These are phyloP conservation scores for Phytophthora megakarya DNA, from an alignment of 352 stramenopile species.

Conservation along the genomic window DNA sequence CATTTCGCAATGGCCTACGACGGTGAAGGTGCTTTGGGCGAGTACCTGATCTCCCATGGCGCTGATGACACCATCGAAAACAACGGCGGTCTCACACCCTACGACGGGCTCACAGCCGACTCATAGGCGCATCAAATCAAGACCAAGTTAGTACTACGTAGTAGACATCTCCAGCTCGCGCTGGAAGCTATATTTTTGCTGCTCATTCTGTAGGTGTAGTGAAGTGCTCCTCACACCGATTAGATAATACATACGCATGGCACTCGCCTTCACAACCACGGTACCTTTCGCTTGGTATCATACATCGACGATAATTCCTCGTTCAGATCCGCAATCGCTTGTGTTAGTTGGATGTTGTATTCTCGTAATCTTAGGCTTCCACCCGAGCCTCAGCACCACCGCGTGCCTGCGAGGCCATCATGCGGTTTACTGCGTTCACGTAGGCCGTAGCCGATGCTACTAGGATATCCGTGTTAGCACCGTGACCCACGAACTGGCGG, in stretches of 20 bases:
- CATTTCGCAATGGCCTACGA: slow-evolving; percentile 96
- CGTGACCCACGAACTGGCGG: slow-evolving; percentile 89
- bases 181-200: slow-evolving; percentile 32
- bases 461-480: slow-evolving; percentile 90
- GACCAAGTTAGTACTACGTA: no score
- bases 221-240: slow-evolving; percentile 27
- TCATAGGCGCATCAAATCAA: no score
- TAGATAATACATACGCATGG: slow-evolving; percentile 43
- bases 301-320: slow-evolving; percentile 11
- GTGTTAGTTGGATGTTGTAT: slow-evolving; percentile 34
- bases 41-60: slow-evolving; percentile 93
- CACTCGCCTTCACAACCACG: slow-evolving; percentile 13
- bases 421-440: slow-evolving; percentile 87
- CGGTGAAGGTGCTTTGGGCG: slow-evolving; percentile 82
- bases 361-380: slow-evolving; percentile 42
- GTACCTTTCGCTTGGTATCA: slow-evolving; percentile 9
- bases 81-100: slow-evolving; percentile 90
- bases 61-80: slow-evolving; percentile 95
- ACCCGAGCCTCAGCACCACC: slow-evolving; percentile 36
- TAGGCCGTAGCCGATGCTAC: slow-evolving; percentile 89
- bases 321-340: slow-evolving; percentile 8
- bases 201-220: slow-evolving; percentile 28
- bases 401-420: slow-evolving; percentile 75
- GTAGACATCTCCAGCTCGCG: slow-evolving; percentile 29
- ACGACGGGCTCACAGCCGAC: slow-evolving; percentile 88